phyloP scores from a whole-genome alignment of 2,329 filamentous ascomycete genomes.

The Colletotrichum simmondsii region DNA sequence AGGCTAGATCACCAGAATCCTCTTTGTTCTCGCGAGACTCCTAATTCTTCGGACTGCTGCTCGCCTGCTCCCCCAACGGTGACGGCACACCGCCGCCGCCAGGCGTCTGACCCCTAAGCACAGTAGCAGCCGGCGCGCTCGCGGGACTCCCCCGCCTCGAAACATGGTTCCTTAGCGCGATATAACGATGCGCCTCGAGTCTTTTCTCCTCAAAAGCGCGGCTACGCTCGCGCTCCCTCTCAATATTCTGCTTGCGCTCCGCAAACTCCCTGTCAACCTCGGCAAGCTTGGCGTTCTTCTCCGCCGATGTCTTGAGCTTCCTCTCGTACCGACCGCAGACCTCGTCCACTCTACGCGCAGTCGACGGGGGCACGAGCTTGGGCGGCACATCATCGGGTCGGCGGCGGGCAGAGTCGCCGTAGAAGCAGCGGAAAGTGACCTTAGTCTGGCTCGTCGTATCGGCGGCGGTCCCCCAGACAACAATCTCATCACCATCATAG shows the following conservation, averaged over 20 bases:
- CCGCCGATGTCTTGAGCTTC: constrained; percentile 51
- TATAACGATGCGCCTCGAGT: constrained; percentile 54
- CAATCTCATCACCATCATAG: constrained; percentile 80
- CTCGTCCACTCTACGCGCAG: constrained; percentile 60
- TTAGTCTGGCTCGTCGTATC: constrained; percentile 51
- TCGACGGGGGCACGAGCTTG: constrained; percentile 48
- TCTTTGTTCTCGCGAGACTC: background rate
- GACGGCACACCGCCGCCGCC: background rate
- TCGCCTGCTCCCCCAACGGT: background rate
- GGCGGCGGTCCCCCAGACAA: constrained; percentile 70
- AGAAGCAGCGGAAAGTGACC: constrained; percentile 64
- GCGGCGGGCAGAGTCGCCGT: constrained; percentile 63
- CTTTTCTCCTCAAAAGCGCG: constrained; percentile 60
- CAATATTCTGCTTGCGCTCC: constrained; percentile 52
- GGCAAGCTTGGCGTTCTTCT: constrained; percentile 52
- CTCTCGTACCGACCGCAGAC: constrained; percentile 58
- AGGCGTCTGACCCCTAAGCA: constrained; percentile 23
- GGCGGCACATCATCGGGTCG: constrained; percentile 49
- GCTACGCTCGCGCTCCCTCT: constrained; percentile 60
- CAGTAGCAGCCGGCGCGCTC: constrained; percentile 31
- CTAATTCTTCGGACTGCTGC: background rate
- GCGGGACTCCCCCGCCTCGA: constrained; percentile 34
- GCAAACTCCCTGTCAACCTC: constrained; percentile 58
- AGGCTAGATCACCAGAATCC: background rate
- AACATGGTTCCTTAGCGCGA: constrained; percentile 39